These are phyloP conservation scores for Paraleonurus japonicus DNA, from an alignment of 257 asterid genomes.

Conservation along the genomic window DNA sequence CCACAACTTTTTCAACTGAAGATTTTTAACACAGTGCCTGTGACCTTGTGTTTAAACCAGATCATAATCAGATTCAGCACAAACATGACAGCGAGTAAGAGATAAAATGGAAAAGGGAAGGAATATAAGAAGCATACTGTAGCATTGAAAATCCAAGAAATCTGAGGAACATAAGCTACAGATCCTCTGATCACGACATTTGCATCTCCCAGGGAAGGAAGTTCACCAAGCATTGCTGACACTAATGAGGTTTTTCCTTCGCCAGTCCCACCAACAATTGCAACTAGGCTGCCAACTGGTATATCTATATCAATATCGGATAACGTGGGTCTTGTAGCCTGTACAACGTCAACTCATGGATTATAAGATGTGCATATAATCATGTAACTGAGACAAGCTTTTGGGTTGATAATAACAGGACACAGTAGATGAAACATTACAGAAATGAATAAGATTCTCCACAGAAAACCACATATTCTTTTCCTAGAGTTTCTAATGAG, in stretches of 20 bases:
- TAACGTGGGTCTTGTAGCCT: constrained; percentile 73
- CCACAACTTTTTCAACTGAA: neutral
- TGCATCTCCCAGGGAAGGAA: constrained; percentile 71
- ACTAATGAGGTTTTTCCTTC: constrained; percentile 91
- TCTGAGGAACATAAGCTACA: constrained; percentile 90
- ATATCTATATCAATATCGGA: constrained; percentile 72
- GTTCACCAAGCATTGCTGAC: constrained; percentile 90
- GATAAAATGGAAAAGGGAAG: constrained; percentile 4
- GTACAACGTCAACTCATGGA: constrained; percentile 21
- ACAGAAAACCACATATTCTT: constrained; percentile 1
- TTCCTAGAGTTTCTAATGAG: constrained; percentile 2
- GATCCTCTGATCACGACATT: constrained; percentile 72
- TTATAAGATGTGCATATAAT: constrained; percentile 5
- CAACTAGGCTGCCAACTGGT: constrained; percentile 80
- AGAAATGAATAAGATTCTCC: neutral
- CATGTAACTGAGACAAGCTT: constrained; percentile 12
- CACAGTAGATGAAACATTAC: constrained; percentile 6
- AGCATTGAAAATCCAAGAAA: constrained; percentile 94
- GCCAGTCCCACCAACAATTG: constrained; percentile 93
- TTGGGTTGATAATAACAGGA: constrained; percentile 2
- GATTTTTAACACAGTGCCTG: neutral
- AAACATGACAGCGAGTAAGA: neutral
- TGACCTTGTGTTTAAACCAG: neutral
- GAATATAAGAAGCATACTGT: constrained; percentile 54
- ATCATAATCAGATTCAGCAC: neutral